phyloP scores from a whole-genome alignment of 2,329 filamentous ascomycete species.

The Epichloe uncinata region DNA sequence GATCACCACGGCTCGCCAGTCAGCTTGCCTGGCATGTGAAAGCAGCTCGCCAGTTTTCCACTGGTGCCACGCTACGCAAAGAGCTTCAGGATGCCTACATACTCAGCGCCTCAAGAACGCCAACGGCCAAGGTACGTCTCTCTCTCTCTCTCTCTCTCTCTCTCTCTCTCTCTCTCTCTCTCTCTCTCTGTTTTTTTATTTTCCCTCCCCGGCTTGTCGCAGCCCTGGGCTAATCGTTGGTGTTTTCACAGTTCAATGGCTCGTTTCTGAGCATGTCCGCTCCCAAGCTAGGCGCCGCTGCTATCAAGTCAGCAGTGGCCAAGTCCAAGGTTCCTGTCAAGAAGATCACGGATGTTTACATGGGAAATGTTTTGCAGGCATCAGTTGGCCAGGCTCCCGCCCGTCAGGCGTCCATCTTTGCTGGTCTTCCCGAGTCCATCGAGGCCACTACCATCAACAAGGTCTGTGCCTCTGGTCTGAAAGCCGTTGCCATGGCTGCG shows the following conservation, averaged over 20 bases:
- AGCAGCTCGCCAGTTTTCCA: constrained; percentile 33
- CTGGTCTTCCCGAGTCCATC: constrained; percentile 65
- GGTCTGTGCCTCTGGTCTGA: constrained; percentile 90
- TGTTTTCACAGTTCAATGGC: constrained; percentile 67
- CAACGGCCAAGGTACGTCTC: constrained; percentile 62
- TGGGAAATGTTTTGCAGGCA: constrained; percentile 88
- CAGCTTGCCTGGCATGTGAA: constrained; percentile 27
- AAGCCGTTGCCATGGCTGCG: constrained; percentile 79
- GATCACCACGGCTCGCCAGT: constrained; percentile 21
- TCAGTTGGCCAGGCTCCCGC: constrained; percentile 81
- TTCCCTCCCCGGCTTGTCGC: background rate
- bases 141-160: too few relatives aligned
- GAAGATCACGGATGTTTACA: constrained; percentile 85
- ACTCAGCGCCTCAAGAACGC: constrained; percentile 76
- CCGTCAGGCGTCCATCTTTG: constrained; percentile 79
- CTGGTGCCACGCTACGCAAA: constrained; percentile 30
- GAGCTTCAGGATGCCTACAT: constrained; percentile 91
- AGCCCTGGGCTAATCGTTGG: background rate
- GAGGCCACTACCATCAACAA: constrained; percentile 96
- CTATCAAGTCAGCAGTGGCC: constrained; percentile 80
- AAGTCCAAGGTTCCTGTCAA: constrained; percentile 73
- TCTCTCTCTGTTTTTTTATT: background rate
- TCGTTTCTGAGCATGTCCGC: constrained; percentile 72
- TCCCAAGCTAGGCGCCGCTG: constrained; percentile 76
- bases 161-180: background rate